Percentiles rank a stretch among this genome's conserved stretches.
Evolutionary conservation across 441 rosid species (phyloP).

Genomic region (Manihot esculenta): DNA sequence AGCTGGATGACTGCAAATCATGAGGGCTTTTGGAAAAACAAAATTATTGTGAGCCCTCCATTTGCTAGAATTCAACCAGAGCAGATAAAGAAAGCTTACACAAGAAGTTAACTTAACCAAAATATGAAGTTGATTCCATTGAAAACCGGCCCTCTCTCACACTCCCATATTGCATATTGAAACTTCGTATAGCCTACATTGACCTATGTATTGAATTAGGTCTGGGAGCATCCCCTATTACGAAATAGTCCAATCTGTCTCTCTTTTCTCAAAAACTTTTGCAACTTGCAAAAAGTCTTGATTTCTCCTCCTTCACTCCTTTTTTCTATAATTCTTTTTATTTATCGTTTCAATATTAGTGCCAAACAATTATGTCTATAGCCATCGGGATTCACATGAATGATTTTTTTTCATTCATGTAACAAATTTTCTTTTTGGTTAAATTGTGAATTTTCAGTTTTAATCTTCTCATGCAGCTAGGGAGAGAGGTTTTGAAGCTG

Average conservation of each 20-base stretch:
- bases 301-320: neutral
- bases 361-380: neutral
- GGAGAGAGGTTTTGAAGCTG: conserved; percentile 57
- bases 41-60: neutral
- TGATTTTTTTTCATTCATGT: neutral
- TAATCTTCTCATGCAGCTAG: conserved; percentile 54
- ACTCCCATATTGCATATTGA: neutral
- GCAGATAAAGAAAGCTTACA: neutral
- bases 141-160: neutral
- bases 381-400: neutral
- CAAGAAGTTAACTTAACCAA: neutral
- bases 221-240: neutral
- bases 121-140: neutral
- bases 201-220: neutral
- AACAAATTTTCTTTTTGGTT: conserved; percentile 10
- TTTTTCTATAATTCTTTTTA: neutral
- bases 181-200: neutral
- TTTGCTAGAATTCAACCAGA: neutral
- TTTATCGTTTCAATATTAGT: neutral
- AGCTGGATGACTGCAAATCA: conserved; percentile 3
- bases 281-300: neutral
- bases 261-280: neutral
- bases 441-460: conserved; percentile 15
- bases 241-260: neutral
- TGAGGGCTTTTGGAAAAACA: neutral